Evolutionary conservation across 2,329 filamentous ascomycete genomes (phyloP).

Genomic region (Metarhizium robertsii): DNA sequence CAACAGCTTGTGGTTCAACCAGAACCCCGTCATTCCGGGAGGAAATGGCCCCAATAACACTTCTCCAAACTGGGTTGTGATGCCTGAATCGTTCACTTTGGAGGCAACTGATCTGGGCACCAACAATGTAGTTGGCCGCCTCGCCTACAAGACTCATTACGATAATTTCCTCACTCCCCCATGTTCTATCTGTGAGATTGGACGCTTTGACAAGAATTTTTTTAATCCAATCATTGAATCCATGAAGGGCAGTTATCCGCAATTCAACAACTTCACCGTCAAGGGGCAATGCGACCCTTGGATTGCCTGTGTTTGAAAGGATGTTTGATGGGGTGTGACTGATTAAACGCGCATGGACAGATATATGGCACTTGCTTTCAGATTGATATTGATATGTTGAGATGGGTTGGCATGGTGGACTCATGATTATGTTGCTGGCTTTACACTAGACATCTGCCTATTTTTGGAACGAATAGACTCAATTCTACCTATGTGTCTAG

Average conservation of each 20-base stretch:
- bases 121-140: constrained; percentile 22
- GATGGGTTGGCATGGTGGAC: constrained; percentile 7
- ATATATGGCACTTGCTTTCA: constrained; percentile 3
- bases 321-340: not conserved
- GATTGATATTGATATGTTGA: not conserved
- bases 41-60: constrained; percentile 19
- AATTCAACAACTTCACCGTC: constrained; percentile 27
- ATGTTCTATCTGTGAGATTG: constrained; percentile 26
- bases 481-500: not conserved
- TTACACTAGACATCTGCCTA: constrained; percentile 9
- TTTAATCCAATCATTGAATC: constrained; percentile 28
- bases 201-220: constrained; percentile 25
- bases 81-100: constrained; percentile 28
- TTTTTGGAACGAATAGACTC: constrained; percentile 5
- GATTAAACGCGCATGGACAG: not conserved
- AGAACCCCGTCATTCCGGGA: constrained; percentile 26
- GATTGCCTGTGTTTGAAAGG: constrained; percentile 24
- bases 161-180: constrained; percentile 26
- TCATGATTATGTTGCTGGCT: constrained; percentile 10
- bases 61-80: constrained; percentile 26
- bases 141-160: constrained; percentile 28
- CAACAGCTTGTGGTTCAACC: constrained; percentile 30
- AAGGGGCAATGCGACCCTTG: constrained; percentile 28
- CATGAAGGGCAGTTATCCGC: constrained; percentile 28
- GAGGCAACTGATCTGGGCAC: constrained; percentile 23